Evolutionary conservation across 176 grass and related monocot species (phyloP).

Genomic region (Eragrostis nindensis): DNA sequence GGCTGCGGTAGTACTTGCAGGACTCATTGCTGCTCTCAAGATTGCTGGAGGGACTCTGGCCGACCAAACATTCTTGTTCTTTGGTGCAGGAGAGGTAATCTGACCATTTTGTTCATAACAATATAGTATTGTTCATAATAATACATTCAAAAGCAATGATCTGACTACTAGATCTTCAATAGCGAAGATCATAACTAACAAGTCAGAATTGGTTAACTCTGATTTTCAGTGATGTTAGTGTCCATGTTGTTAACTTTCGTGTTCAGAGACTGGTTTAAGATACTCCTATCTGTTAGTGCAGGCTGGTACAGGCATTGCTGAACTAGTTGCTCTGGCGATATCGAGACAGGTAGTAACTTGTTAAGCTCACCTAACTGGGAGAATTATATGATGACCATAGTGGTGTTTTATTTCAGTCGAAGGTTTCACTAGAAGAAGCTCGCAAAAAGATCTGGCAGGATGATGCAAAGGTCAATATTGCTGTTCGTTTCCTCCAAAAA

Average conservation of each 20-base stretch:
- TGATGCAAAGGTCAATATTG: constrained; percentile 72
- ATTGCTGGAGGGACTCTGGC: constrained; percentile 67
- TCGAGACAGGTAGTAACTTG: constrained; percentile 46
- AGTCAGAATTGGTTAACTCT: too few species aligned
- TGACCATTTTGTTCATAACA: neutral
- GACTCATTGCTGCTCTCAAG: constrained; percentile 73
- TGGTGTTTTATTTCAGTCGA: constrained; percentile 52
- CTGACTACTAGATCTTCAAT: too few species aligned
- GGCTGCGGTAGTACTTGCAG: constrained; percentile 82
- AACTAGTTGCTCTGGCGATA: constrained; percentile 77
- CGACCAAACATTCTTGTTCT: constrained; percentile 86
- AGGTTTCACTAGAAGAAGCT: constrained; percentile 67
- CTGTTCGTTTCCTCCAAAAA: neutral
- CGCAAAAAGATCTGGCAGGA: constrained; percentile 93
- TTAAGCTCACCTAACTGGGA: neutral
- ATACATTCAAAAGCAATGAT: neutral
- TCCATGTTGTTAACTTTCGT: neutral
- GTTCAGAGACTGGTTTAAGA: neutral
- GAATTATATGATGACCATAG: constrained; percentile 16
- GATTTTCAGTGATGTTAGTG: neutral
- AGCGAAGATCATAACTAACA: neutral
- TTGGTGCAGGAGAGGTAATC: constrained; percentile 56
- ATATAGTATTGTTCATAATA: neutral
- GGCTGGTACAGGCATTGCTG: constrained; percentile 97
- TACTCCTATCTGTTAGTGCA: constrained; percentile 46